phyloP scores from a whole-genome alignment of 2,329 filamentous ascomycete species.

The Amauroascus niger region DNA sequence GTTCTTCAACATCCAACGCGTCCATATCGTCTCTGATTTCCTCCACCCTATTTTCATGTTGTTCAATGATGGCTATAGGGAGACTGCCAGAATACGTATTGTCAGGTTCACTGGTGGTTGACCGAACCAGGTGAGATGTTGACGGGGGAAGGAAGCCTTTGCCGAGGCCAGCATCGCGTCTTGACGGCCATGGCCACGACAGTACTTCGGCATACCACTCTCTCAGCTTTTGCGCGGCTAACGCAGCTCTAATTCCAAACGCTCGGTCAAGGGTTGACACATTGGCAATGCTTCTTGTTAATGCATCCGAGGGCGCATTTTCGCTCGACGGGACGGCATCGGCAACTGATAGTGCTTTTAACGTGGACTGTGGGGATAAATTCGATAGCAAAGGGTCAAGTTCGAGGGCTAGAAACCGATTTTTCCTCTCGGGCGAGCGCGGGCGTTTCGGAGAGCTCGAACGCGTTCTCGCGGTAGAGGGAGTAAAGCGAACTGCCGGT shows the following conservation, averaged over 20 bases:
- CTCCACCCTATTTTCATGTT: conserved; percentile 63
- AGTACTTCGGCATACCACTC: conserved; percentile 51
- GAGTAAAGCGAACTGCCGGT: conserved; percentile 24
- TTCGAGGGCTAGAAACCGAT: conserved; percentile 30
- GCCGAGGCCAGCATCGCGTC: conserved; percentile 29
- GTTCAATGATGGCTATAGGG: conserved; percentile 51
- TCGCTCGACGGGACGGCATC: conserved; percentile 34
- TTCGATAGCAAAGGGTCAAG: conserved; percentile 43
- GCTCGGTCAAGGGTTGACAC: conserved; percentile 49
- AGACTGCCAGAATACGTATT: conserved; percentile 61
- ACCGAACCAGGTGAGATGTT: background rate
- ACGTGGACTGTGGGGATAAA: conserved; percentile 46
- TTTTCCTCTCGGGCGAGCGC: conserved; percentile 31
- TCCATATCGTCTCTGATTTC: conserved; percentile 52
- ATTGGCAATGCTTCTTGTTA: conserved; percentile 44
- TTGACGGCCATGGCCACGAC: conserved; percentile 49
- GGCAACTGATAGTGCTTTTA: conserved; percentile 41
- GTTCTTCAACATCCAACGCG: conserved; percentile 51
- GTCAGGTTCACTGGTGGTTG: conserved; percentile 20
- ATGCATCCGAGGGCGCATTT: conserved; percentile 31
- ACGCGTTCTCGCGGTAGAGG: conserved; percentile 23
- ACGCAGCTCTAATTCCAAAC: conserved; percentile 49
- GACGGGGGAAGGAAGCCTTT: conserved; percentile 35
- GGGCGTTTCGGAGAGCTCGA: conserved; percentile 28
- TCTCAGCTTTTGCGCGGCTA: conserved; percentile 49